phyloP scores from a whole-genome alignment of 176 grass and related monocot species.

The Triticum turgidum region DNA sequence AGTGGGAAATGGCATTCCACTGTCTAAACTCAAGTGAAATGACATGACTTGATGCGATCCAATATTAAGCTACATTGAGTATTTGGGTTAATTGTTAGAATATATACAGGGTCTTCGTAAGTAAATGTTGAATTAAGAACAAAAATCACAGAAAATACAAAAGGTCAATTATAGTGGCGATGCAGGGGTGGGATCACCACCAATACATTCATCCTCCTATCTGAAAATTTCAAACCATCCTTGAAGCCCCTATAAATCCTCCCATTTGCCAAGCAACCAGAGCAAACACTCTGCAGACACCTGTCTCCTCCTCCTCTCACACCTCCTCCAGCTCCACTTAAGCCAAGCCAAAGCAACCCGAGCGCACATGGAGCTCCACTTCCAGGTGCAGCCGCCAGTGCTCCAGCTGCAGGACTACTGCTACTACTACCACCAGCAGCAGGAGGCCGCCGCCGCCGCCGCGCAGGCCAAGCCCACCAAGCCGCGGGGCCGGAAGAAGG shows the following conservation, averaged over 20 bases:
- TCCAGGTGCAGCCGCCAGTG: conserved; percentile 34
- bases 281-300: conserved; percentile 37
- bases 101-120: too few species aligned
- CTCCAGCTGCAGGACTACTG: conserved; percentile 44
- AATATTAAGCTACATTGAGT: not conserved
- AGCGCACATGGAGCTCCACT: conserved; percentile 73
- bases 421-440: conserved; percentile 52
- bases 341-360: conserved; percentile 18
- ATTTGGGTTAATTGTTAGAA: not conserved
- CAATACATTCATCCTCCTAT: conserved; percentile 20
- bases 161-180: conserved; percentile 26
- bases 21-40: not conserved
- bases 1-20: too few species aligned
- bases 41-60: not conserved
- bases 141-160: not conserved
- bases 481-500: conserved; percentile 58
- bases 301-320: conserved; percentile 30
- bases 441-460: conserved; percentile 43
- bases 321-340: not conserved
- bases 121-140: not conserved
- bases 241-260: conserved; percentile 55
- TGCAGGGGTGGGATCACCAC: not conserved
- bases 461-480: conserved; percentile 50
- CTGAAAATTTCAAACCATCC: not conserved
- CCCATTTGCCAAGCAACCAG: conserved; percentile 32